These are phyloP conservation scores for Crucihimalaya himalaica DNA, from an alignment of 345 rosid species.

Conservation along the genomic window DNA sequence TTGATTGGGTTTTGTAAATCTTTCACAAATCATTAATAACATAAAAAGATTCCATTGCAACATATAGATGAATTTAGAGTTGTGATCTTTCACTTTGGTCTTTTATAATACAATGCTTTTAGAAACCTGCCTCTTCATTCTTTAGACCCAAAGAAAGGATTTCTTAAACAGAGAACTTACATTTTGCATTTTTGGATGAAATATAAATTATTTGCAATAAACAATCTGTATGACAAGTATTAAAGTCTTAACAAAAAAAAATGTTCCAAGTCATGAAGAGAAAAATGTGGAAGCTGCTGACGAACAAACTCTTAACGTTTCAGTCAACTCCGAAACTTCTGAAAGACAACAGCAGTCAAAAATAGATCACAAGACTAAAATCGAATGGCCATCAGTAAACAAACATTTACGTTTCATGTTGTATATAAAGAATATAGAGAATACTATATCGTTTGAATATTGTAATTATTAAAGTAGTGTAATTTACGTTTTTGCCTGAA, in stretches of 20 bases:
- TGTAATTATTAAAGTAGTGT: not conserved
- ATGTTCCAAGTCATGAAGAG: not conserved
- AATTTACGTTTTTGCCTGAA: not conserved
- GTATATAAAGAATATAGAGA: too few relatives aligned
- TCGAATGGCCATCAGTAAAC: not conserved
- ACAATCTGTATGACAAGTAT: not conserved
- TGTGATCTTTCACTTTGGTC: not conserved
- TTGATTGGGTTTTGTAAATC: slow-evolving; percentile 20
- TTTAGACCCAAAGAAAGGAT: too few relatives aligned
- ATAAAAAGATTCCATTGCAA: slow-evolving; percentile 11
- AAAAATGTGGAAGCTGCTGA: not conserved
- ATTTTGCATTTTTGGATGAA: too few relatives aligned
- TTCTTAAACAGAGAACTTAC: too few relatives aligned
- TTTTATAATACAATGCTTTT: too few relatives aligned
- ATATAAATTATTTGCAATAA: too few relatives aligned
- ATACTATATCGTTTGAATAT: not conserved
- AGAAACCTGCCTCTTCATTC: too few relatives aligned
- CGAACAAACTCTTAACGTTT: not conserved
- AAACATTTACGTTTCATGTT: not conserved
- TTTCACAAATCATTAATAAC: slow-evolving; percentile 17
- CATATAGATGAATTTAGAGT: not conserved
- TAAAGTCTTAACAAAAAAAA: not conserved
- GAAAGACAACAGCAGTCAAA: not conserved
- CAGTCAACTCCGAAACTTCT: not conserved
- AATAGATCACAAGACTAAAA: not conserved